phyloP scores from a whole-genome alignment of 495 filamentous ascomycete species.

The Parathielavia appendiculata region DNA sequence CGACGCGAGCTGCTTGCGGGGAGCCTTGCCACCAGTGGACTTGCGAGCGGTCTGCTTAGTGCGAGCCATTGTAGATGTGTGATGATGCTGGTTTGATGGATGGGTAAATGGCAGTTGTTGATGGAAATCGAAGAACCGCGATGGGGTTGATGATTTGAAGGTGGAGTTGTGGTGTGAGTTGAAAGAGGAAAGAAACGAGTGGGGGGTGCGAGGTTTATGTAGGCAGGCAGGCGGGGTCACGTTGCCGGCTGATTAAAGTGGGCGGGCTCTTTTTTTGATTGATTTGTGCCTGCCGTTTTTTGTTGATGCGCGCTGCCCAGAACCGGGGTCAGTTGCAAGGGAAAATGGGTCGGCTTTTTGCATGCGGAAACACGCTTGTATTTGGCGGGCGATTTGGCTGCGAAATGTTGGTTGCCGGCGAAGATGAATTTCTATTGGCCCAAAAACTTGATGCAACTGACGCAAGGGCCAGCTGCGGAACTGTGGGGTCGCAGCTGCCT shows the following conservation, averaged over 20 bases:
- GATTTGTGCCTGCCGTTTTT: slow-evolving; percentile 31
- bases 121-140: slow-evolving; percentile 31
- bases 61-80: slow-evolving; percentile 73
- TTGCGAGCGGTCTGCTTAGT: slow-evolving; percentile 99
- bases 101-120: slow-evolving; percentile 43
- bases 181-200: slow-evolving; percentile 46
- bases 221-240: slow-evolving; percentile 29
- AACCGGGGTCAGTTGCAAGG: slow-evolving; percentile 36
- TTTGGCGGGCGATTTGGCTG: slow-evolving; percentile 29
- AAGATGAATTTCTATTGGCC: slow-evolving; percentile 32
- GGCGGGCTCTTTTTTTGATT: slow-evolving; percentile 22
- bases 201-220: slow-evolving; percentile 47
- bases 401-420: slow-evolving; percentile 13
- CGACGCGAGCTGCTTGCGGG: slow-evolving; percentile 86
- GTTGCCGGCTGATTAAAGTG: slow-evolving; percentile 45
- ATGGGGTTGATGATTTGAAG: slow-evolving; percentile 34
- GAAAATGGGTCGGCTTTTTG: slow-evolving; percentile 27
- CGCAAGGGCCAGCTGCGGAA: slow-evolving; percentile 24
- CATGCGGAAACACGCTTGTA: slow-evolving; percentile 26
- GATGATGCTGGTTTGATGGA: slow-evolving; percentile 13
- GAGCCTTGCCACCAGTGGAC: slow-evolving; percentile 99
- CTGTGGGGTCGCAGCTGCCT: slow-evolving; percentile 16
- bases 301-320: slow-evolving; percentile 24
- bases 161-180: slow-evolving; percentile 37
- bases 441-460: slow-evolving; percentile 21